Base-by-base conservation (phyloP, 2,329 filamentous ascomycete species). In the Fonsecaea pugnacius region DNA sequence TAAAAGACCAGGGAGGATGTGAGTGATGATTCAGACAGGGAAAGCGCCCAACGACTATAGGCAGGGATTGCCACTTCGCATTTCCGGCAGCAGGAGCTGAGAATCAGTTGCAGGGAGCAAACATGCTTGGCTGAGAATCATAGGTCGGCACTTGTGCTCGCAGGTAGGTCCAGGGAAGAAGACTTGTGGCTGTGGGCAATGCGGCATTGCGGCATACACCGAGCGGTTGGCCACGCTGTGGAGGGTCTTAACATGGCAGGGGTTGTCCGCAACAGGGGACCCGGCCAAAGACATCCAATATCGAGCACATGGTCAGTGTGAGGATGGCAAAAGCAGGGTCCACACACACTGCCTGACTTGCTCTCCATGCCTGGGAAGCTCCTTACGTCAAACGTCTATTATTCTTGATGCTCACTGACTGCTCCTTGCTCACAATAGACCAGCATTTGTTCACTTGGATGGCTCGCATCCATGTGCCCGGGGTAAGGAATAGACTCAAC, bases 121-220 rank as follows among this genome's bases (percentile, higher is more conserved):
- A 46, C 40, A 21, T 48, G 43, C 18, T 12, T 48, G 43, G 43
- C 43, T 48, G 21, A 12, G 3, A 24, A 10, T 48, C 43, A 24
- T 48, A 9, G 43, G 16, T 21, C 43, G 24, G 43, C 3, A 30
- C 27, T 30, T 6, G 27, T 30, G 6, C 27, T 48, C 18, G 16
- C 24, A 9, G 43, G 16, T 21, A 18, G 24, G 43, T 8, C 3
- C 14, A n/a, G 8, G 18, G 21, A 8, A 18, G 16, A 18, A 24
- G 24, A 14, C 4, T 18, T 24, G 9, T 12, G 12, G 18, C 9
- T 27, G 43, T 21, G 21, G 43, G 18, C 18, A 48, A 27, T 48
- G 43, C 43, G 43, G 43, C 18, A 48, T 48, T 48, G 43, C 43
- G 43, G 43, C 43, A 48, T 4, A 48, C 43, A 27, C 21, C 43